These are phyloP conservation scores for Zizania latifolia DNA, from an alignment of 176 grass and related monocot genomes.

Conservation along the genomic window DNA sequence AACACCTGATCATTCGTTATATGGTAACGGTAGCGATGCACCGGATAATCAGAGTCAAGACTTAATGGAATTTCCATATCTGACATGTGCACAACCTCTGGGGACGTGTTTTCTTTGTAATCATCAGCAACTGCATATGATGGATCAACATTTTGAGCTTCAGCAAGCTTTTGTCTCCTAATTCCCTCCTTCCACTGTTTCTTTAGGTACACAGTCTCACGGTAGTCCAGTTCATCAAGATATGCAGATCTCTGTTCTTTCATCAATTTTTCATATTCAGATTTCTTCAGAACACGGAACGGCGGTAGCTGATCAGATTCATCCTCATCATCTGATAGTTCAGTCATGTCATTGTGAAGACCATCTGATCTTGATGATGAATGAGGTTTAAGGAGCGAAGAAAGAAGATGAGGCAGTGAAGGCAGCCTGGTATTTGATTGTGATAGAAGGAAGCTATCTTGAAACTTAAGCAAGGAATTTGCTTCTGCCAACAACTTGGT, in stretches of 20 bases:
- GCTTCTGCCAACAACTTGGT: constrained; percentile 82
- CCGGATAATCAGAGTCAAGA: constrained; percentile 72
- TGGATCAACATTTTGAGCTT: constrained; percentile 25
- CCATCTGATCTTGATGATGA: constrained; percentile 34
- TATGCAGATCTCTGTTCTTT: constrained; percentile 79
- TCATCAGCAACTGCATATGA: constrained; percentile 24
- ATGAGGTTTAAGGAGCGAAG: constrained; percentile 61
- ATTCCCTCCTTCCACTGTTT: constrained; percentile 80
- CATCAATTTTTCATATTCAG: constrained; percentile 63
- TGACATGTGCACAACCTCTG: constrained; percentile 66
- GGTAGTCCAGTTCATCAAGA: constrained; percentile 92
- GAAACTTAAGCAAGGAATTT: constrained; percentile 81
- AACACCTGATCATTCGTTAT: constrained; percentile 61
- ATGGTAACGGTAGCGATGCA: constrained; percentile 57
- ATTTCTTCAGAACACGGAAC: constrained; percentile 76
- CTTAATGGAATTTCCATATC: constrained; percentile 74
- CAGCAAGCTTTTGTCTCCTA: constrained; percentile 49
- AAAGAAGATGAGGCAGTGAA: constrained; percentile 92
- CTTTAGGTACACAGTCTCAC: constrained; percentile 89
- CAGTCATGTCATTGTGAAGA: constrained; percentile 32
- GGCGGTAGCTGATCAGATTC: constrained; percentile 90
- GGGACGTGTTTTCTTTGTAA: constrained; percentile 42
- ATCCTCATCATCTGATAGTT: constrained; percentile 68
- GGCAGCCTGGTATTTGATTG: constrained; percentile 56
- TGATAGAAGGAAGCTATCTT: constrained; percentile 72